A percentile compares a stretch with the other conserved stretches of the same genome.
These are phyloP conservation scores for Lignosus rhinocerotis DNA, from an alignment of 1,284 basidiomycete genomes.

Conservation along the genomic window DNA sequence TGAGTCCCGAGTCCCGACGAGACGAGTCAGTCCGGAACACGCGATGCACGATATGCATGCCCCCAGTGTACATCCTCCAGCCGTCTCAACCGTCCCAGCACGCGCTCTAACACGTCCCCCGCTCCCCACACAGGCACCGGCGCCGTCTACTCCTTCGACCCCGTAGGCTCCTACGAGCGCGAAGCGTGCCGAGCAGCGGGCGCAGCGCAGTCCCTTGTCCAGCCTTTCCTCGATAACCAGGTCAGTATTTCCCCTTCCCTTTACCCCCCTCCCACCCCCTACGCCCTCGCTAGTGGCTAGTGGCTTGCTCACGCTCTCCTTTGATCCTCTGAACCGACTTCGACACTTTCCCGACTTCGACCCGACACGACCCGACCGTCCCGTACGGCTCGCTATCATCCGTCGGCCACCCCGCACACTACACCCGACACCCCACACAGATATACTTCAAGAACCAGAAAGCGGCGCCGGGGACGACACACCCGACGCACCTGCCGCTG, in stretches of 20 bases:
- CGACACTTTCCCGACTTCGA: constrained; percentile 51
- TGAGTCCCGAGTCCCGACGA: background rate
- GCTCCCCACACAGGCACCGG: no score
- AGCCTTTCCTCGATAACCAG: constrained; percentile 97
- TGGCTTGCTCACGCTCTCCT: background rate
- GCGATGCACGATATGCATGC: no score
- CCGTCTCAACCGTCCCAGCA: no score
- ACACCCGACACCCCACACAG: no score
- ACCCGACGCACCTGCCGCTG: constrained; percentile 82
- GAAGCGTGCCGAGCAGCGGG: constrained; percentile 94
- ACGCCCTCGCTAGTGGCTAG: background rate
- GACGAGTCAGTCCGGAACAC: background rate
- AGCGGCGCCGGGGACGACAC: constrained; percentile 62
- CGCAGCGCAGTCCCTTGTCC: constrained; percentile 86
- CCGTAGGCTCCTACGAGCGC: constrained; percentile 93
- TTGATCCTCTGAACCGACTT: constrained; percentile 14
- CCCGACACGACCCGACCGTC: no score
- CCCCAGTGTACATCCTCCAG: no score
- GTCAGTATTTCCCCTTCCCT: no score
- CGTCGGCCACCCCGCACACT: no score
- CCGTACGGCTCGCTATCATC: constrained; percentile 14
- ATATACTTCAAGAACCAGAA: constrained; percentile 96
- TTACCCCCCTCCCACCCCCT: background rate
- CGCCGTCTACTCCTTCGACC: constrained; percentile 96
- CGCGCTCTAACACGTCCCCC: no score